phyloP scores from a whole-genome alignment of 2,329 filamentous ascomycete genomes.

The Venturia carpophila region DNA sequence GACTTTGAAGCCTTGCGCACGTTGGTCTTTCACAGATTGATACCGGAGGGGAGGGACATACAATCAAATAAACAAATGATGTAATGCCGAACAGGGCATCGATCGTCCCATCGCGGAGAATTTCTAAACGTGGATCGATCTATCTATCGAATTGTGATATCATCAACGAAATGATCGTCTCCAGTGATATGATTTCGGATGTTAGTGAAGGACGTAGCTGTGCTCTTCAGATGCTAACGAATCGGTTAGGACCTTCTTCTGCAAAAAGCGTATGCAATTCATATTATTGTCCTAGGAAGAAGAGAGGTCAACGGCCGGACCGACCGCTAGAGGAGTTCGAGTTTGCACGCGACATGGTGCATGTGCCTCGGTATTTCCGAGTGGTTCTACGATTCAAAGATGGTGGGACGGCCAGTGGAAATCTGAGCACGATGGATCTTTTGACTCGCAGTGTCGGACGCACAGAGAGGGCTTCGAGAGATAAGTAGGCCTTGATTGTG shows the following conservation, averaged over 20 bases:
- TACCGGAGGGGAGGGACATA: too few species aligned
- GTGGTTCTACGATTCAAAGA: not conserved
- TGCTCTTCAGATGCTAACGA: not conserved
- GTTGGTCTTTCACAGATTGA: too few species aligned
- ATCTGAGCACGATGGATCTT: not conserved
- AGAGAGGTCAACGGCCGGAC: not conserved
- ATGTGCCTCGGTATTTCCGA: not conserved
- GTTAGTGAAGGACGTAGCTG: not conserved
- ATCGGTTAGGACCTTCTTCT: not conserved
- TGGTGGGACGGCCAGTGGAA: not conserved
- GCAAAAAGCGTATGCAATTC: not conserved
- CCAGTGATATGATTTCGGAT: not conserved
- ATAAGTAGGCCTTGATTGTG: not conserved
- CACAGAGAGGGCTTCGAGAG: not conserved
- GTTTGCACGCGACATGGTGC: constrained; percentile 1
- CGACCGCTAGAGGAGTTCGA: not conserved
- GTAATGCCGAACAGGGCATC: not conserved
- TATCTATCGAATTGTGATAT: too few species aligned
- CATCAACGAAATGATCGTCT: not conserved
- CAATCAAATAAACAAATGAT: not conserved
- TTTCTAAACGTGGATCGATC: not conserved
- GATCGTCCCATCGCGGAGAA: not conserved
- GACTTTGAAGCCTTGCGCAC: too few species aligned
- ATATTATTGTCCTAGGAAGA: not conserved
- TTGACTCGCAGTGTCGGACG: not conserved